phyloP scores from a whole-genome alignment of 495 filamentous ascomycete genomes.

The Lophiostoma macrostomum region DNA sequence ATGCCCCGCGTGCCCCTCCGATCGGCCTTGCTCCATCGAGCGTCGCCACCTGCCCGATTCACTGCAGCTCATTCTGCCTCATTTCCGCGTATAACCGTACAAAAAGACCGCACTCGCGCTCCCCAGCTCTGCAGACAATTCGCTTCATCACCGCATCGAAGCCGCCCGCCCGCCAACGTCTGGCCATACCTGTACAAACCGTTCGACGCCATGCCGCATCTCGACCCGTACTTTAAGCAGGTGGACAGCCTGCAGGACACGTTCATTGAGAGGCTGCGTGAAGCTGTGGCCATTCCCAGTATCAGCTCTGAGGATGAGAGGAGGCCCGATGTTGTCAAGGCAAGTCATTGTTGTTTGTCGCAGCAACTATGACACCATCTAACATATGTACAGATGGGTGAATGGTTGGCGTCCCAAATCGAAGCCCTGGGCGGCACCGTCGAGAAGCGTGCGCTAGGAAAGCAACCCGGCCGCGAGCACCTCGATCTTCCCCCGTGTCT shows the following conservation, averaged over 20 bases:
- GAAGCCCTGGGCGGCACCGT: slow-evolving; percentile 79
- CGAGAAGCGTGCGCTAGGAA: slow-evolving; percentile 77
- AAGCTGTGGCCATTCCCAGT: slow-evolving; percentile 94
- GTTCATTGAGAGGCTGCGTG: slow-evolving; percentile 88
- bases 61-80: no score
- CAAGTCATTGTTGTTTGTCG: slow-evolving; percentile 33
- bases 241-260: slow-evolving; percentile 74
- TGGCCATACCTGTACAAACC: slow-evolving; percentile 43
- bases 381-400: slow-evolving; percentile 65
- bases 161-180: slow-evolving; percentile 1
- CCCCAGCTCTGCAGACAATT: neutral
- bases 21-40: slow-evolving; percentile 1
- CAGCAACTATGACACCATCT: neutral
- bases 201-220: slow-evolving; percentile 40
- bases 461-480: slow-evolving; percentile 83
- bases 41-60: slow-evolving; percentile 9
- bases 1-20: slow-evolving; percentile 22
- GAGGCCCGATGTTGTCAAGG: slow-evolving; percentile 79
- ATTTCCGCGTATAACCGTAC: no score
- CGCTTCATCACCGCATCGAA: neutral
- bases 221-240: slow-evolving; percentile 43
- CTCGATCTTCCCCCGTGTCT: slow-evolving; percentile 92
- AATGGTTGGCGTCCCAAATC: slow-evolving; percentile 83
- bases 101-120: no score
- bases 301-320: slow-evolving; percentile 86